Base-by-base conservation (phyloP, 2,329 filamentous ascomycete genomes). In the Colletotrichum lini region DNA sequence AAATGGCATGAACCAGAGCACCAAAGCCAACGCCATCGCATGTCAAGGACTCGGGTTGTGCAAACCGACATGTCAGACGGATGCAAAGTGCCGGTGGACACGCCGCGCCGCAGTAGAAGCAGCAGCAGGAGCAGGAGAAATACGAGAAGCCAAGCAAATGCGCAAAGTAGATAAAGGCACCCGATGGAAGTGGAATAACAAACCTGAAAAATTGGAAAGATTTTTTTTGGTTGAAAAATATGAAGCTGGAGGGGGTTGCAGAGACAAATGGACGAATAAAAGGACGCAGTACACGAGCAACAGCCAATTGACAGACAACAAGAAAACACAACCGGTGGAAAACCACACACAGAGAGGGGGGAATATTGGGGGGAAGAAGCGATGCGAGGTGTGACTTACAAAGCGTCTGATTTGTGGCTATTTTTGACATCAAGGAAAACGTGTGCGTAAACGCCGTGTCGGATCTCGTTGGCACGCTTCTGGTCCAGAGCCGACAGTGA, bases 401-500 rank as follows among this genome's bases (percentile, higher is more conserved):
- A 73, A 38, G 74, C 74, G n/a, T 65, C 70, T 62, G 76, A 73
- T 73, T 73, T 74, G 58, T 61, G 67, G 66, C 67, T 71, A 67
- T 72, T 73, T 71, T 75, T 75, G 72, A 73, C 66, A 40, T 72
- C 69, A 47, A 70, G 59, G 44, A 72, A 72, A 54, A 70, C 69
- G 53, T 72, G 66, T 45, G 72, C 67, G 49, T 66, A 71, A 12
- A 74, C 57, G 57, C 67, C 68, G 7, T 56, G 56, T 30, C 74
- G 73, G 38, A 75, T 62, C 35, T 71, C 60, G 58, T 74, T 73
- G 54, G 73, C 74, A 49, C 63, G 63, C 35, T 67, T 67, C 50
- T 75, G 70, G 67, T 75, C 73, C 35, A 74, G 70, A 44, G 73
- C 69, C 26, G 74, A 73, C 42, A 75, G 72, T 45, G 74, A 75